These are phyloP conservation scores for Echinosophora koreensis DNA, from an alignment of 306 rosid species.

Conservation along the genomic window DNA sequence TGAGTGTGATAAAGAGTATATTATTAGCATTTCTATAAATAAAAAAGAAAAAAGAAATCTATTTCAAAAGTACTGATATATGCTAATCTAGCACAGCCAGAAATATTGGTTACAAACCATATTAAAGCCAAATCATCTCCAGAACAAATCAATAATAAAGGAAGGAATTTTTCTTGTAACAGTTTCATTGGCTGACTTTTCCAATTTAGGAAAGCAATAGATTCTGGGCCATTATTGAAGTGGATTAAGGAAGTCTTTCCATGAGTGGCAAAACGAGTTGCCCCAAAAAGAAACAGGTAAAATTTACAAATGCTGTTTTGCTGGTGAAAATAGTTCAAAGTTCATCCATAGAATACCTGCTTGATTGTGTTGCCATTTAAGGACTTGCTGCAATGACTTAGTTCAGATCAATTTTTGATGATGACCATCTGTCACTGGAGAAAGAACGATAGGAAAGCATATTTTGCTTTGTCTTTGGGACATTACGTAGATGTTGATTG, in stretches of 20 bases:
- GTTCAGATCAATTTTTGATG: not conserved
- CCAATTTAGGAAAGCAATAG: not conserved
- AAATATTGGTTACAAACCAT: not conserved
- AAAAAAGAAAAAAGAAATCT: too few species aligned
- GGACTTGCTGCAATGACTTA: not conserved
- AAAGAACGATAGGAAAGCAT: conserved; percentile 6
- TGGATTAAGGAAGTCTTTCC: conserved; percentile 3
- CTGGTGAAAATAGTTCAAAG: not conserved
- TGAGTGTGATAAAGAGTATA: too few species aligned
- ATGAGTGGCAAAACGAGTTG: not conserved
- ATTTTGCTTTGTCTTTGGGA: not conserved
- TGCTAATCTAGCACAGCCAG: too few species aligned
- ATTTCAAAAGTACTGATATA: too few species aligned
- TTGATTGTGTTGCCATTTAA: not conserved
- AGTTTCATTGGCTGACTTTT: conserved; percentile 4
- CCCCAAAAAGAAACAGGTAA: not conserved
- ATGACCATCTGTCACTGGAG: not conserved
- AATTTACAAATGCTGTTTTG: not conserved
- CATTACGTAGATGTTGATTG: not conserved
- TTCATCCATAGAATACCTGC: not conserved
- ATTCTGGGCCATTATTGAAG: not conserved
- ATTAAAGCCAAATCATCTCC: conserved; percentile 18
- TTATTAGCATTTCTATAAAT: too few species aligned
- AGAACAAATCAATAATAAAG: not conserved
- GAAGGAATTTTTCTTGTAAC: not conserved